Evolutionary conservation across 2,329 filamentous ascomycete genomes (phyloP), one percentile per base, ranked within the genome.

Genomic region (Cadophora malorum): DNA sequence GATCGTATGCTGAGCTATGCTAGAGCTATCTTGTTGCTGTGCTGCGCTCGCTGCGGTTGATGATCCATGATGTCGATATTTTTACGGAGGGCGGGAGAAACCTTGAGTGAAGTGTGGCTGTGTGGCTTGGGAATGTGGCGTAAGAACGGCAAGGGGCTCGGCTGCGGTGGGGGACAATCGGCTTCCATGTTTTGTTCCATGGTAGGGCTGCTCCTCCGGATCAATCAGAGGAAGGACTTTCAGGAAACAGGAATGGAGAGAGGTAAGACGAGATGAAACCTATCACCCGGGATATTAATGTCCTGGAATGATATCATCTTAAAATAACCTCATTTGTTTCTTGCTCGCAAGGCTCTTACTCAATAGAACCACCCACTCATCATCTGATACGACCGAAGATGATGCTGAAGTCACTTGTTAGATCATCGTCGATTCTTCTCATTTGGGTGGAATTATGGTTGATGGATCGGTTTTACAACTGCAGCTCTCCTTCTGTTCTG

Each of bases 41-140:
- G n/a, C n/a, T n/a, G n/a, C n/a, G n/a, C n/a, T n/a, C n/a, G 61
- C 38, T 66, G 25, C 33, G 14, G 16, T 25, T 19, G 28, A 12
- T 67, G 65, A 66, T 45, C 12, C 12, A 45, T 70, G 66, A 67
- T 71, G 64, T 66, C 23, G 49, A 55, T 66, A 62, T 66, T 62
- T 55, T 38, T 52, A 65, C 38, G 64, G 62, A 8, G 33, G 28
- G 19, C 35, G 21, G 25, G 33, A 64, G 49, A 5, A 19, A 45
- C n/a, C 45, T 31, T n/a, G 60, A 63, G 28, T 41, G 33, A 56
- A 47, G 52, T 69, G 69, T 68, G 67, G 67, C 69, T 67, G 69
- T 64, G 65, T 60, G 41, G 21, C 16, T 28, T n/a, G 47, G 53
- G 21, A n/a, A 31, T 53, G 69, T 67, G 69, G 61, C 60, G 62